These are phyloP conservation scores for Candida orba DNA, from an alignment of 805 yeast genomes.

Conservation along the genomic window DNA sequence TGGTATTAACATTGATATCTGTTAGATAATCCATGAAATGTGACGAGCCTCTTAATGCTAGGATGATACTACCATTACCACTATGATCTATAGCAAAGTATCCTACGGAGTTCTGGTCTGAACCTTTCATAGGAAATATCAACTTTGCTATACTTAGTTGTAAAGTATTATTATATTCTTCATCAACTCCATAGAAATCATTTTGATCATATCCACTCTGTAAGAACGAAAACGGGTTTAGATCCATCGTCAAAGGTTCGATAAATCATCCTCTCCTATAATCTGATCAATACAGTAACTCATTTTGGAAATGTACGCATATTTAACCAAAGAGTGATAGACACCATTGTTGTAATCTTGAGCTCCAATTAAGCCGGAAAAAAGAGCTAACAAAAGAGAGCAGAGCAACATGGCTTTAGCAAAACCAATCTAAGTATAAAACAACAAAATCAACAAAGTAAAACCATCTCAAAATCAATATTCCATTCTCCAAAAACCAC, in stretches of 20 bases:
- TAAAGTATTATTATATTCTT: background rate
- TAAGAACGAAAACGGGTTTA: conserved; percentile 10
- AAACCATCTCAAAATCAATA: background rate
- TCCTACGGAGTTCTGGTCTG: conserved; percentile 28
- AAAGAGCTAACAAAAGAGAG: background rate
- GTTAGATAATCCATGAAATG: conserved; percentile 53
- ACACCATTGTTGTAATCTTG: conserved; percentile 9
- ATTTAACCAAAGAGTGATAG: conserved; percentile 12
- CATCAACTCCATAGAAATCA: conserved; percentile 8
- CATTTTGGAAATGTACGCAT: conserved; percentile 16
- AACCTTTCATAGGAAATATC: background rate
- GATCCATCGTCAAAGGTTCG: conserved; percentile 14
- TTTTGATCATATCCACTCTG: conserved; percentile 5
- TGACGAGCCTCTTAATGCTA: conserved; percentile 59
- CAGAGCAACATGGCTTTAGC: no score
- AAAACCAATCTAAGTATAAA: background rate
- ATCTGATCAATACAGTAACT: conserved; percentile 17
- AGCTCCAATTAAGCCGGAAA: background rate
- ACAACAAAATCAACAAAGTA: background rate
- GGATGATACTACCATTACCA: conserved; percentile 33
- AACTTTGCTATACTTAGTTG: conserved; percentile 6
- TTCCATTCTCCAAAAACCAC: background rate
- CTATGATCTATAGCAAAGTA: conserved; percentile 44
- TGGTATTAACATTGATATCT: conserved; percentile 38
- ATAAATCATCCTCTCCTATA: conserved; percentile 6